Evolutionary conservation across 495 filamentous ascomycete species (phyloP).

Genomic region (Neurospora sp.): DNA sequence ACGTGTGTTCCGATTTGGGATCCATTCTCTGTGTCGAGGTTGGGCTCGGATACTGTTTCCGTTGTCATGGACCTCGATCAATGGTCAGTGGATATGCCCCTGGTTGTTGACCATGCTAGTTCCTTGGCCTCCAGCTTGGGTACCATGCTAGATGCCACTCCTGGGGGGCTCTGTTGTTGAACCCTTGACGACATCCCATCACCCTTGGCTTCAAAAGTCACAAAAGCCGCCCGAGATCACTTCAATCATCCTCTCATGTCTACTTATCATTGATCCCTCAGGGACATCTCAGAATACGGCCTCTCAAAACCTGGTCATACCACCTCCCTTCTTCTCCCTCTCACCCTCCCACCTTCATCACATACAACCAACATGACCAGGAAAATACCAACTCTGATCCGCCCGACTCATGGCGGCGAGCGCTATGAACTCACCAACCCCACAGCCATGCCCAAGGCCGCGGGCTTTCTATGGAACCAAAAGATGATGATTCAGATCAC

Average conservation of each 20-base stretch:
- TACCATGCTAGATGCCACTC: not conserved
- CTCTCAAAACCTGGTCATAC: not conserved
- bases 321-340: not conserved
- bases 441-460: slow-evolving; percentile 47
- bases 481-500: slow-evolving; percentile 52
- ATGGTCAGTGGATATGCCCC: not conserved
- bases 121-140: not conserved
- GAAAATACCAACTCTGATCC: slow-evolving; percentile 25
- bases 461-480: slow-evolving; percentile 50
- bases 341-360: not conserved
- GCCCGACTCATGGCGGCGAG: slow-evolving; percentile 38
- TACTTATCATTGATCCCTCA: not conserved
- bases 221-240: not conserved
- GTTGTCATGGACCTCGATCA: not conserved
- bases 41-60: not conserved
- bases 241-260: not conserved
- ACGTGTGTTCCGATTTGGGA: not conserved
- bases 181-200: not conserved
- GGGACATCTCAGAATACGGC: not conserved
- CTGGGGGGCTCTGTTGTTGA: not conserved
- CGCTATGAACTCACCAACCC: slow-evolving; percentile 46
- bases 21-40: not conserved
- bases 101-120: not conserved
- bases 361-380: slow-evolving; percentile 12
- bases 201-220: not conserved